Conservation (phyloP, 192 early-diverging fungal genomes). For the Martensiomyces pterosporus region DNA sequence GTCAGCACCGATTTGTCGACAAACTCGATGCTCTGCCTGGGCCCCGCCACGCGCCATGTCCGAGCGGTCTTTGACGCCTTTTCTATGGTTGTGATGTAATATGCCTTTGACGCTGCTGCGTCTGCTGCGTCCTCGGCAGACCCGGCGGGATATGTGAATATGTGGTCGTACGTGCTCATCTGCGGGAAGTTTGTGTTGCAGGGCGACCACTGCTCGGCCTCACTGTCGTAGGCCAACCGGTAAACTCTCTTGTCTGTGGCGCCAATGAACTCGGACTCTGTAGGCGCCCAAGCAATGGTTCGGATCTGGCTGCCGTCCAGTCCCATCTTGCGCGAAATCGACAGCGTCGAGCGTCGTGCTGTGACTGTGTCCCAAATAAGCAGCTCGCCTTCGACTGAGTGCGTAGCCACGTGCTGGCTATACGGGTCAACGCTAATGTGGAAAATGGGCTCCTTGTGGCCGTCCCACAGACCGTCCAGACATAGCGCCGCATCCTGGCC, state of each 20-base stretch:
- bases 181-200: slow-evolving; percentile 18
- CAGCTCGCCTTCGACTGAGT: slow-evolving; percentile 43
- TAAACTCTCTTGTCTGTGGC: slow-evolving; percentile 36
- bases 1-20: slow-evolving; percentile 14
- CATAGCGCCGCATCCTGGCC: background rate
- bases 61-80: slow-evolving; percentile 18
- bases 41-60: slow-evolving; percentile 31
- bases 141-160: slow-evolving; percentile 40
- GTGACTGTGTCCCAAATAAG: slow-evolving; percentile 38
- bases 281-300: slow-evolving; percentile 49
- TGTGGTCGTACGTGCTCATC: slow-evolving; percentile 33
- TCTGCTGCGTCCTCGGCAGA: background rate
- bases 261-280: slow-evolving; percentile 43
- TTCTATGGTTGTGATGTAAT: slow-evolving; percentile 40
- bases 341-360: background rate
- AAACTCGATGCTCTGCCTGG: slow-evolving; percentile 10
- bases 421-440: slow-evolving; percentile 52
- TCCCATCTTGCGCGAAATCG: slow-evolving; percentile 37
- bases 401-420: slow-evolving; percentile 39
- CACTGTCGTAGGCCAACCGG: slow-evolving; percentile 20
- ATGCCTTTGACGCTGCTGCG: background rate
- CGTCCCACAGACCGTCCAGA: slow-evolving; percentile 38
- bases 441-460: slow-evolving; percentile 41
- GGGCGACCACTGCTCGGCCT: slow-evolving; percentile 28
- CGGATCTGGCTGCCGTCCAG: slow-evolving; percentile 38